Base-by-base conservation (phyloP, 192 early-diverging fungal genomes). In the Dimargaris xerosporica region DNA sequence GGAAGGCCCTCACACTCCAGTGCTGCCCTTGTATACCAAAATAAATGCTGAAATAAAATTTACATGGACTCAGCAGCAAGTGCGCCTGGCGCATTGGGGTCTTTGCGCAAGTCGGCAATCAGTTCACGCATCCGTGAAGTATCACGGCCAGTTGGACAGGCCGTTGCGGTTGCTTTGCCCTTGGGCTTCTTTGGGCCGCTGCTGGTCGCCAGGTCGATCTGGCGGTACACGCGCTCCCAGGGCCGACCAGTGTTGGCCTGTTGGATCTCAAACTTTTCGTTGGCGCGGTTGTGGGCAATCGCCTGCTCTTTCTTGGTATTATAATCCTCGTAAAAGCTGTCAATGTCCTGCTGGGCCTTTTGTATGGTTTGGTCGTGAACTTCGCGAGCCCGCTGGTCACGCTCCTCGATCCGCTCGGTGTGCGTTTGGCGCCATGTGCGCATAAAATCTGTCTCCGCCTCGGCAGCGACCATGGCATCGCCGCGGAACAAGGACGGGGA, bases 271-370 rank as follows among this genome's bases (percentile, higher is more conserved):
- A 75, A 65, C 43, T 71, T 71, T 68, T 78, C 71, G 51, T 58
- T 69, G 21, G 73, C 73, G 25, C 76, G 64, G 73, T 87, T 87
- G 63, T 81, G 73, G 63, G 78, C 72, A 31, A 86, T 79, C 0
- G 82, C 74, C 45, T 75, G 76, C 42, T 82, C 77, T 63, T 81
- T 83, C 71, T 79, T 85, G 66, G 82, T 80, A 52, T 90, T 90
- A 48, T 90, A 90, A 60, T 87, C 88, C 52, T 83, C 84, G 64
- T 90, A 90, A 67, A 87, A 90, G 64, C 76, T 75, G 66, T 90
- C 88, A 65, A 90, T 81, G 21, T 78, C 75, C 43, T 79, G 76
- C 45, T 75, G 73, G 21, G 87, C 87, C 61, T 76, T 71, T 15
- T 73, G 62, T 7, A 87, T 72, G 1, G 80, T 80, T 59, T 80